Percentiles rank a stretch among this genome's conserved stretches.
Evolutionary conservation across 2,329 filamentous ascomycete species (phyloP).

Genomic region (Aureobasidium zeae): DNA sequence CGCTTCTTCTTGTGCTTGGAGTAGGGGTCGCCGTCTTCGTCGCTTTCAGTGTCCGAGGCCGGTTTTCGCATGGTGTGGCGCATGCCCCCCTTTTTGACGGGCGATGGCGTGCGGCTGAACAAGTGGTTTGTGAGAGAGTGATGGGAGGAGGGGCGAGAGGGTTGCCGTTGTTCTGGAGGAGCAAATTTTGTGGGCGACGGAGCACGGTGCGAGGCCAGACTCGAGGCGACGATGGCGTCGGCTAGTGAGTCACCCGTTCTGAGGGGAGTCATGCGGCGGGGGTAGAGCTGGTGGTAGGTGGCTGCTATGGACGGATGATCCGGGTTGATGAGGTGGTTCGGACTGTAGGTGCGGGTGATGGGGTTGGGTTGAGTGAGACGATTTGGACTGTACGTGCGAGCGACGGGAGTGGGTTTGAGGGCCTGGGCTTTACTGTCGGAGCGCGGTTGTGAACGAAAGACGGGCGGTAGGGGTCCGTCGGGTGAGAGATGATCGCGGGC

Average conservation of each 20-base stretch:
- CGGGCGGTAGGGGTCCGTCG: slow-evolving; percentile 25
- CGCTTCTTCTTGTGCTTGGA: slow-evolving; percentile 50
- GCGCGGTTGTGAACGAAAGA: slow-evolving; percentile 24
- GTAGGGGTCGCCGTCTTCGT: slow-evolving; percentile 38
- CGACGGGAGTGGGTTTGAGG: neutral
- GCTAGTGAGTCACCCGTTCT: slow-evolving; percentile 58
- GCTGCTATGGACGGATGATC: slow-evolving; percentile 23
- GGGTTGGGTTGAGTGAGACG: slow-evolving; percentile 34
- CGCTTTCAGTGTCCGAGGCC: slow-evolving; percentile 23
- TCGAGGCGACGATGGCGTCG: slow-evolving; percentile 66
- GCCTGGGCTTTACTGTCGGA: slow-evolving; percentile 12
- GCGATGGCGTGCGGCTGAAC: slow-evolving; percentile 36
- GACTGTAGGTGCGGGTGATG: slow-evolving; percentile 55
- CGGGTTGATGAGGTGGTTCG: slow-evolving; percentile 51
- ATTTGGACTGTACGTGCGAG: slow-evolving; percentile 24
- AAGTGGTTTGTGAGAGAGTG: too few relatives aligned
- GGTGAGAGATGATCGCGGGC: slow-evolving; percentile 18
- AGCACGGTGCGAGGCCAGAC: slow-evolving; percentile 50
- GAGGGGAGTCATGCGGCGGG: slow-evolving; percentile 34
- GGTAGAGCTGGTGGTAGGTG: slow-evolving; percentile 28
- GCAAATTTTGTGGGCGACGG: slow-evolving; percentile 34
- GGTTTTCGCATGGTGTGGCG: slow-evolving; percentile 57
- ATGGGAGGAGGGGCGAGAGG: slow-evolving; percentile 17
- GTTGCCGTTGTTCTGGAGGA: slow-evolving; percentile 26
- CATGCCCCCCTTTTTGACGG: slow-evolving; percentile 45